Percentiles rank a stretch among this genome's conserved stretches.
Conservation (phyloP, 2,329 filamentous ascomycete species). For the Xylaria sp. region DNA sequence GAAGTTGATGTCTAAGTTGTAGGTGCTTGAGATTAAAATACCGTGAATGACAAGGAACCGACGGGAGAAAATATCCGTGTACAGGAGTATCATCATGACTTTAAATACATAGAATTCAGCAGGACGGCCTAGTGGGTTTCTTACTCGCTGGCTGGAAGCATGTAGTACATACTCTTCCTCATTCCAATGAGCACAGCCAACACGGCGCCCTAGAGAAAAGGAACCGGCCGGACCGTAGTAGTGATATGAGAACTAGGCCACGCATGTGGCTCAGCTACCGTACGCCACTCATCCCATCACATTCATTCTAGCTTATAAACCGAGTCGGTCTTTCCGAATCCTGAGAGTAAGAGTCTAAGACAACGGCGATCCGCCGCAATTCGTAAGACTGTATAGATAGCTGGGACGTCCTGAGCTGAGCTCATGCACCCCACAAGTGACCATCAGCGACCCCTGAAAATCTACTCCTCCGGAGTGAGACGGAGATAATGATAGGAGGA, state of each 20-base stretch:
- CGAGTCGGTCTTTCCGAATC: not conserved
- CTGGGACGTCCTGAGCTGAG: constrained; percentile 5
- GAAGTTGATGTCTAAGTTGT: not conserved
- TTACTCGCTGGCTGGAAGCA: not conserved
- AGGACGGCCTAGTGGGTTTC: not conserved
- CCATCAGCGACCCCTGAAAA: not conserved
- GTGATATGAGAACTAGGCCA: not conserved
- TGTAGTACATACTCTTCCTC: not conserved
- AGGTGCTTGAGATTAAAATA: not conserved
- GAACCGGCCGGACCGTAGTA: not conserved
- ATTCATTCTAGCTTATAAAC: not conserved
- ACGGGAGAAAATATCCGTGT: not conserved
- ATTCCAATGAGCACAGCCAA: not conserved
- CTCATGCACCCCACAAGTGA: constrained; percentile 4
- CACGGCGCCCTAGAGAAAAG: not conserved
- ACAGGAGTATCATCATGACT: not conserved
- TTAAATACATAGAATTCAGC: constrained; percentile 17
- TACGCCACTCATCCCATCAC: not conserved
- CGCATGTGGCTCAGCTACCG: not conserved
- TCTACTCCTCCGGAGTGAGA: not conserved
- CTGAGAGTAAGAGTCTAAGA: not conserved
- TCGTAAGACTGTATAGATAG: not conserved
- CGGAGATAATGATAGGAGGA: no score
- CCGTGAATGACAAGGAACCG: not conserved
- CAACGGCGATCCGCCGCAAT: not conserved